These are phyloP conservation scores for Cryphonectria parasitica DNA, from an alignment of 2,329 filamentous ascomycete species.

Conservation along the genomic window DNA sequence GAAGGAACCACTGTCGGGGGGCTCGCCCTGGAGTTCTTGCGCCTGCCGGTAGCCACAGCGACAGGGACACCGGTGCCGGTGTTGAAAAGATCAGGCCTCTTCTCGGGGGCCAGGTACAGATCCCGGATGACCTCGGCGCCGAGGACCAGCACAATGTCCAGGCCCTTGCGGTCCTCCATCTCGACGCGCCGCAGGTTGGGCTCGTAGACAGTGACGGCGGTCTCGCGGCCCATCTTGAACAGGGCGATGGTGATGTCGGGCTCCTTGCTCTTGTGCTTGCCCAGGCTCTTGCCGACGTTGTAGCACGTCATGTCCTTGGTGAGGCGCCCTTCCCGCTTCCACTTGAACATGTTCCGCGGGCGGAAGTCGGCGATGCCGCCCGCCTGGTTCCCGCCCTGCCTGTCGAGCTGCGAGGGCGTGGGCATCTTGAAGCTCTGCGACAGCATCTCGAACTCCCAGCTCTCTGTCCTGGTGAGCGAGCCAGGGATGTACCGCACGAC, in stretches of 20 bases:
- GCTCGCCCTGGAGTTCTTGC: slow-evolving; percentile 51
- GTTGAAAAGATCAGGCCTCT: slow-evolving; percentile 74
- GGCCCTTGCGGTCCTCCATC: slow-evolving; percentile 89
- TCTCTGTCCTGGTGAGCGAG: slow-evolving; percentile 77
- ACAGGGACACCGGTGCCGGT: slow-evolving; percentile 51
- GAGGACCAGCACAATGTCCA: slow-evolving; percentile 79
- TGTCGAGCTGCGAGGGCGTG: slow-evolving; percentile 77
- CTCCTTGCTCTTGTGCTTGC: slow-evolving; percentile 80
- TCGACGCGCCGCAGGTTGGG: slow-evolving; percentile 89
- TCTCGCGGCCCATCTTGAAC: slow-evolving; percentile 71
- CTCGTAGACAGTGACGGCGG: slow-evolving; percentile 81
- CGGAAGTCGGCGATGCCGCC: slow-evolving; percentile 48
- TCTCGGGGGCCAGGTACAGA: slow-evolving; percentile 64
- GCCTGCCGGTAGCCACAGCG: slow-evolving; percentile 35
- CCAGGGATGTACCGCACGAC: slow-evolving; percentile 71
- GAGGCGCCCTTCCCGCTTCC: slow-evolving; percentile 86
- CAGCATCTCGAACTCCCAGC: slow-evolving; percentile 93
- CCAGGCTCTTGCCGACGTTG: slow-evolving; percentile 76
- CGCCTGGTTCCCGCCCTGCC: slow-evolving; percentile 52
- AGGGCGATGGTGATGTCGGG: slow-evolving; percentile 95
- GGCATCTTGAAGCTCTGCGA: slow-evolving; percentile 82
- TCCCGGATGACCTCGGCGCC: slow-evolving; percentile 68
- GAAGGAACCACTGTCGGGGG: slow-evolving; percentile 32
- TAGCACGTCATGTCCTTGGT: slow-evolving; percentile 89
- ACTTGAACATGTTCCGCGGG: slow-evolving; percentile 82